Base-by-base conservation (phyloP, 208 protist genomes). In the Leishmania guyanensis region DNA sequence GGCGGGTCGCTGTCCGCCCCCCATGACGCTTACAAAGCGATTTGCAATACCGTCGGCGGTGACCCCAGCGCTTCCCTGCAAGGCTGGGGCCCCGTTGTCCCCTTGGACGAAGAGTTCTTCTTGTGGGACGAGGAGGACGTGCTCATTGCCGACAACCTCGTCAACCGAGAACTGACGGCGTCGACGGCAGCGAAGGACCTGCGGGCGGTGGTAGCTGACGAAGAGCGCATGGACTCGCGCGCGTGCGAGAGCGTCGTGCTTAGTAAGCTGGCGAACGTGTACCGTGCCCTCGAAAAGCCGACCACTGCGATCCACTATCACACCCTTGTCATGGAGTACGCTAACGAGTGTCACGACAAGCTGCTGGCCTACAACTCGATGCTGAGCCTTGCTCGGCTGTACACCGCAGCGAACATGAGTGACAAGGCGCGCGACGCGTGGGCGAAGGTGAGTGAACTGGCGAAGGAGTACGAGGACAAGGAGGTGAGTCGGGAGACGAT, bases 401-500 rank as follows among this genome's bases (percentile, higher is more conserved):
- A 94, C 87, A 96, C 93, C 1, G 78, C 82, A 14, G 86, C 86
- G 46, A 77, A 85, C 16, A 78, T 85, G 22, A 81, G n/a, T n/a
- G 86, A 81, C 26, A 90, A 92, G 69, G 92, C 90, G 29, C 91
- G 85, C 2, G 89, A 91, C 26, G 82, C 90, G 51, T 97, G 94
- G 93, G 88, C 89, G 74, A 89, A 89, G 78, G 93, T 97, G 51
- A 96, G 92, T 79, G 90, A 86, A 10, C 88, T 96, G 6, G 94
- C 94, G 29, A 88, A 92, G 77, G 83, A 90, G 79, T 97, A 96
- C 85, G 91, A 95, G 74, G 94, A 97, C 85, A 84, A 86, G 75
- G 93, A 95, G 71, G 93, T 96, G 39, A 89, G 89, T 46, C 90
- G 94, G 50, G 91, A 96, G 81, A 97, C 94, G n/a, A 94, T 86